Evolutionary conservation across 495 filamentous ascomycete species (phyloP).

Genomic region (Xylaria bambusicola): DNA sequence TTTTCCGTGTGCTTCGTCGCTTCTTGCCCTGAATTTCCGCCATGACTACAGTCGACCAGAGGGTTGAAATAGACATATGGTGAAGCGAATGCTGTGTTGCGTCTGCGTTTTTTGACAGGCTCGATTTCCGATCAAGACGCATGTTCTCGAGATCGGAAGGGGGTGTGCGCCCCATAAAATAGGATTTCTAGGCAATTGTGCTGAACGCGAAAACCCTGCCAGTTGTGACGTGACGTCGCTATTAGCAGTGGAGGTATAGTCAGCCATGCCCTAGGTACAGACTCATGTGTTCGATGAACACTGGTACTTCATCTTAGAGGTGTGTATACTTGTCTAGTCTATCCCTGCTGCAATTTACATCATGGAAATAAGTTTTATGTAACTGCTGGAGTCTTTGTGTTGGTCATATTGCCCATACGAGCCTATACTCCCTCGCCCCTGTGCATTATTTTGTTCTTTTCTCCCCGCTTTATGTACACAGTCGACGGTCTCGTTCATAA

Average conservation of each 20-base stretch:
- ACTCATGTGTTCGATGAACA: no score
- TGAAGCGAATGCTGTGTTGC: slow-evolving; percentile 1
- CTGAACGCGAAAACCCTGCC: slow-evolving; percentile 11
- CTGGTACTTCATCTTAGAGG: no score
- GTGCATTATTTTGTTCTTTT: no score
- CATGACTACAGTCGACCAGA: slow-evolving; percentile 12
- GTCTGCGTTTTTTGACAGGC: slow-evolving; percentile 8
- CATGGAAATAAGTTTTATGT: no score
- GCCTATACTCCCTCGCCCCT: no score
- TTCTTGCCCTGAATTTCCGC: neutral
- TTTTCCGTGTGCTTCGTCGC: neutral
- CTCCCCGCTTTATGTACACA: no score
- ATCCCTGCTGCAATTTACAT: no score
- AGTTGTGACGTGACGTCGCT: slow-evolving; percentile 14
- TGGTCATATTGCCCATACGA: no score
- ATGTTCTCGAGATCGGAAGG: slow-evolving; percentile 33
- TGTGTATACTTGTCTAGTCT: no score
- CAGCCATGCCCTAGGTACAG: neutral
- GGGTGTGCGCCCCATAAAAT: slow-evolving; percentile 36
- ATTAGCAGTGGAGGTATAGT: neutral
- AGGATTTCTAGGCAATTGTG: slow-evolving; percentile 24
- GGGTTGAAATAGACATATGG: slow-evolving; percentile 24
- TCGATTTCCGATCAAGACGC: slow-evolving; percentile 21
- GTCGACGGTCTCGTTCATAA: no score
- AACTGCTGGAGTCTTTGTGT: no score